Conservation (phyloP, 179 eudicot genomes). For the Carnegiea gigantea region DNA sequence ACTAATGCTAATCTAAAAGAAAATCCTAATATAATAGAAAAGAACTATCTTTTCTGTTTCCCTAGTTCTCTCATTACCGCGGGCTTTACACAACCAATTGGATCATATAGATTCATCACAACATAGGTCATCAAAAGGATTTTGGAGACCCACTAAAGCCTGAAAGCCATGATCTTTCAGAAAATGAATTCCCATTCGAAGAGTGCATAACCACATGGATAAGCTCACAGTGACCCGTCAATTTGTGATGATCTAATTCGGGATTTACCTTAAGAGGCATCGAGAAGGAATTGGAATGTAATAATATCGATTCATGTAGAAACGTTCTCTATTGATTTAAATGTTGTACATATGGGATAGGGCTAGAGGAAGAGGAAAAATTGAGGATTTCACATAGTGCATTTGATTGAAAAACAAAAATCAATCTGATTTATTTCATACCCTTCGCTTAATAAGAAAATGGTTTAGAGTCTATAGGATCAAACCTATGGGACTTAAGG, state of each 20-base stretch:
- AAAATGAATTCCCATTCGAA: too few relatives aligned
- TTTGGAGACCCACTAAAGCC: too few relatives aligned
- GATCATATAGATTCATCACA: too few relatives aligned
- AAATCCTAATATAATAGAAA: too few relatives aligned
- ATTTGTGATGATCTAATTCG: background rate
- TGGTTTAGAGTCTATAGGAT: constrained; percentile 7
- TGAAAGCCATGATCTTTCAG: too few relatives aligned
- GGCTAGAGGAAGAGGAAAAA: background rate
- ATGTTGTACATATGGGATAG: background rate
- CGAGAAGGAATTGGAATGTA: constrained; percentile 9
- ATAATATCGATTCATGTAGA: constrained; percentile 15
- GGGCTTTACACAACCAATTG: too few relatives aligned
- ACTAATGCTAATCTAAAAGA: too few relatives aligned
- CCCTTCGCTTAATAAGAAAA: constrained; percentile 10
- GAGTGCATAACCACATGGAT: too few relatives aligned
- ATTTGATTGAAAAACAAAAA: constrained; percentile 1
- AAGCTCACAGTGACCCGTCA: background rate
- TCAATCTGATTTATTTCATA: constrained; percentile 11
- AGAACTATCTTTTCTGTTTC: too few relatives aligned
- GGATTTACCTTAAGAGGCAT: constrained; percentile 4
- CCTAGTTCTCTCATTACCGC: too few relatives aligned
- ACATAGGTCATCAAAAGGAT: too few relatives aligned
- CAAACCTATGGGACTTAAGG: constrained; percentile 7
- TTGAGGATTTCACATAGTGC: constrained; percentile 7
- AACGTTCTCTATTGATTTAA: background rate